phyloP scores from a whole-genome alignment of 805 yeast genomes.

The Myxozyma neglecta region DNA sequence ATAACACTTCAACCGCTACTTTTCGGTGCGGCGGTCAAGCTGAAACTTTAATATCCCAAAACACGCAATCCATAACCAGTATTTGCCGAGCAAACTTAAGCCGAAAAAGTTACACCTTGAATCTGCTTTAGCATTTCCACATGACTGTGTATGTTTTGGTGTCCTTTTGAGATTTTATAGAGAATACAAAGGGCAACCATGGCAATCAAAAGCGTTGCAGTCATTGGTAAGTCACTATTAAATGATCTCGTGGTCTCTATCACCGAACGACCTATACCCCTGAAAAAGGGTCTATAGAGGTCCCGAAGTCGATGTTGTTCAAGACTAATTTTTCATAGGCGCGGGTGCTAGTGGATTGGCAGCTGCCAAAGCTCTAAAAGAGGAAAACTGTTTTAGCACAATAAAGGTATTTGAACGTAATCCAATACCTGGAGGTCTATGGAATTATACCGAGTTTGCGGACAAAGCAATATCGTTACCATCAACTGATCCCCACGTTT shows the following conservation, averaged over 20 bases:
- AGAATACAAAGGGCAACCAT: background rate
- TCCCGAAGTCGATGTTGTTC: background rate
- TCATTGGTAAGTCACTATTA: conserved; percentile 4
- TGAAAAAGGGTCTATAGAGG: background rate
- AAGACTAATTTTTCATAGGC: conserved; percentile 6
- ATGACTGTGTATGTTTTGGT: no score
- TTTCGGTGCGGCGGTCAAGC: no score
- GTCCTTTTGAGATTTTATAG: no score
- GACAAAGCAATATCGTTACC: conserved; percentile 39
- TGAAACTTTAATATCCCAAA: no score
- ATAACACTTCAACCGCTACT: no score
- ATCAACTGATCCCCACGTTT: conserved; percentile 36
- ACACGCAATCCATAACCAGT: no score
- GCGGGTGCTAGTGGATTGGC: conserved; percentile 42
- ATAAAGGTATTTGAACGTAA: conserved; percentile 64
- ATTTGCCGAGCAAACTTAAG: no score
- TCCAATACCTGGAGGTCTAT: conserved; percentile 68
- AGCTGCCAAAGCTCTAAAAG: conserved; percentile 59
- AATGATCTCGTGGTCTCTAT: background rate
- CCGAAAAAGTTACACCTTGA: no score
- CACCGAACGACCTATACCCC: background rate
- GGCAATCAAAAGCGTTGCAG: conserved; percentile 11
- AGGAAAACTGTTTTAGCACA: conserved; percentile 48
- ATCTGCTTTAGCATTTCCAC: no score
- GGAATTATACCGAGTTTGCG: conserved; percentile 57